phyloP scores from a whole-genome alignment of 164 flowering plant genomes.

The Brasenia schreberi region DNA sequence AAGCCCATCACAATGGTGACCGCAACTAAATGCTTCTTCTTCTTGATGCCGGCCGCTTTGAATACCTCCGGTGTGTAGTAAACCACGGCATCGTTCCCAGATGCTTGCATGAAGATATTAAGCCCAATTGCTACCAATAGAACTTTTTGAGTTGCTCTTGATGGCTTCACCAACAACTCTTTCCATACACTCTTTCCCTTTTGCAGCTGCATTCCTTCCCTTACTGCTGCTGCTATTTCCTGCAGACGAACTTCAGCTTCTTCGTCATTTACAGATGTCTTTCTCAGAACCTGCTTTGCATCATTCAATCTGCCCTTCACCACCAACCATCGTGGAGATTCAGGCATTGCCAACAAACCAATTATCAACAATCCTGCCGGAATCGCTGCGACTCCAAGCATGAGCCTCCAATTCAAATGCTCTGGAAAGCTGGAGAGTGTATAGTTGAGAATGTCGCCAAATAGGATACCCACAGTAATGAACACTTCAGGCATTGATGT shows the following conservation, averaged over 20 bases:
- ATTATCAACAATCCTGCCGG: conserved; percentile 42
- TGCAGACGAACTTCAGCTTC: conserved; percentile 47
- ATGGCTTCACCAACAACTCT: conserved; percentile 39
- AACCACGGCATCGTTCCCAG: conserved; percentile 81
- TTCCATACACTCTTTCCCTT: conserved; percentile 47
- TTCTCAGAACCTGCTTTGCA: conserved; percentile 40
- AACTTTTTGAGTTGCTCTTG: conserved; percentile 36
- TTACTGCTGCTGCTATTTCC: conserved; percentile 30
- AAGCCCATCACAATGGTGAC: conserved; percentile 68
- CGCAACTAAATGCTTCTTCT: conserved; percentile 20
- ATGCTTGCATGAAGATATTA: conserved; percentile 90
- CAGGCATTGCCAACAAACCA: conserved; percentile 62
- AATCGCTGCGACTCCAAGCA: conserved; percentile 58
- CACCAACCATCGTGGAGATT: conserved; percentile 84
- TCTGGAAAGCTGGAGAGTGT: conserved; percentile 30
- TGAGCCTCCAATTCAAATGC: conserved; percentile 53
- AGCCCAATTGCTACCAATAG: conserved; percentile 64
- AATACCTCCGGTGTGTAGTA: conserved; percentile 73
- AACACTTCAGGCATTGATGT: conserved; percentile 73
- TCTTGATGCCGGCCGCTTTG: conserved; percentile 46
- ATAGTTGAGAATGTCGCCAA: conserved; percentile 59
- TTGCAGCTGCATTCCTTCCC: conserved; percentile 12
- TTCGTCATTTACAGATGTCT: conserved; percentile 24
- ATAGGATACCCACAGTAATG: conserved; percentile 53
- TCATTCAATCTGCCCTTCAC: conserved; percentile 39